Evolutionary conservation across 2,329 filamentous ascomycete species (phyloP).

Genomic region (Pseudogymnoascus sp.): DNA sequence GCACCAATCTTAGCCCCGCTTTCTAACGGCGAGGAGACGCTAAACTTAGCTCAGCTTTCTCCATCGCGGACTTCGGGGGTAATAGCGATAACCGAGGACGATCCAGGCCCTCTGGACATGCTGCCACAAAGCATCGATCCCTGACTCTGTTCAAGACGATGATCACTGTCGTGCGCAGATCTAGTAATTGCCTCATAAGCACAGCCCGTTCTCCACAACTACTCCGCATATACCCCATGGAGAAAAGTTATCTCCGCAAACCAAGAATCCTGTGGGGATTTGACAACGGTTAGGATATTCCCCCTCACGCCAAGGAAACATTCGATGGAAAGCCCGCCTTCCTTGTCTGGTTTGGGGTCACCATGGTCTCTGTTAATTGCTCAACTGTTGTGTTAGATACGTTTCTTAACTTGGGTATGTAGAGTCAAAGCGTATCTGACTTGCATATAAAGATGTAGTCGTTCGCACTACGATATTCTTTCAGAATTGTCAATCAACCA

Average conservation of each 20-base stretch:
- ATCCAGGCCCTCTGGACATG: background rate
- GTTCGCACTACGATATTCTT: background rate
- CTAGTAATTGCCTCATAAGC: background rate
- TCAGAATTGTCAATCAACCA: background rate
- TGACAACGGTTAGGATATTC: background rate
- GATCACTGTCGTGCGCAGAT: background rate
- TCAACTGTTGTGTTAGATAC: background rate
- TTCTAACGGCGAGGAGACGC: background rate
- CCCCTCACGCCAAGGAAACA: background rate
- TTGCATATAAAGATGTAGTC: background rate
- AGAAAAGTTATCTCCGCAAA: background rate
- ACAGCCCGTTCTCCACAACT: background rate
- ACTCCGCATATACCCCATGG: conserved; percentile 2
- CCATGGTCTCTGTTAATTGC: background rate
- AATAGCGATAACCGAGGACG: background rate
- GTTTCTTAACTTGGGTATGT: background rate
- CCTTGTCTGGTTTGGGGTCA: background rate
- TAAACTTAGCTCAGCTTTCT: background rate
- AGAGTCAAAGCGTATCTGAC: background rate
- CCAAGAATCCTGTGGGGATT: background rate
- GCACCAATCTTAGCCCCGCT: background rate
- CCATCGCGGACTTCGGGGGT: background rate
- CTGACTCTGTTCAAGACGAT: background rate
- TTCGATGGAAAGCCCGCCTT: background rate
- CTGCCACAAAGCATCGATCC: background rate